Conservation (phyloP, 257 asterid genomes). For the Solanum chilense region DNA sequence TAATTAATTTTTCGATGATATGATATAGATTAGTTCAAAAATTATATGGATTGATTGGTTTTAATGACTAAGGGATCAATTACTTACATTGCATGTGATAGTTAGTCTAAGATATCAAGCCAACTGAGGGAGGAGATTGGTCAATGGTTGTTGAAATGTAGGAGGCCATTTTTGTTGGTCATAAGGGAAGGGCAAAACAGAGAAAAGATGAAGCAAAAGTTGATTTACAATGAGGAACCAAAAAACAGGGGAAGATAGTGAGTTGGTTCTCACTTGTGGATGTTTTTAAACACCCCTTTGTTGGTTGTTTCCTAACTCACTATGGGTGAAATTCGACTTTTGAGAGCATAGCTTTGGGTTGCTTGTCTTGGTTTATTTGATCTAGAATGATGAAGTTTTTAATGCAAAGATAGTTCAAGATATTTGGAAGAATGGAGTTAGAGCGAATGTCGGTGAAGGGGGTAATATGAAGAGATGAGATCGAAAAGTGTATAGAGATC, state of each 20-base stretch:
- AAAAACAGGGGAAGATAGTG: constrained; percentile 7
- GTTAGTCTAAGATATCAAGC: background rate
- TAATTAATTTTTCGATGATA: background rate
- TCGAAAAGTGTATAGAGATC: background rate
- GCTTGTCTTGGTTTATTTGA: background rate
- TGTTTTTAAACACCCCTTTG: background rate
- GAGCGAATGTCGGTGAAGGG: background rate
- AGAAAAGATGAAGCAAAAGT: background rate
- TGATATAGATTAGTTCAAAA: background rate
- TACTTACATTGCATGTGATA: background rate
- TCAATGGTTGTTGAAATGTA: background rate
- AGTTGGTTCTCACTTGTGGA: constrained; percentile 13
- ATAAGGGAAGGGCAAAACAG: background rate
- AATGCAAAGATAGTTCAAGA: background rate
- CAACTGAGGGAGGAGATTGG: background rate
- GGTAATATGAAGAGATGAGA: background rate
- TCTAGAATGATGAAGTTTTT: background rate
- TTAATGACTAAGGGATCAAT: background rate
- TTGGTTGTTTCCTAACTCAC: background rate
- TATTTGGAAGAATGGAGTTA: background rate
- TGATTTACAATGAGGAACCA: constrained; percentile 2
- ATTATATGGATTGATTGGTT: background rate
- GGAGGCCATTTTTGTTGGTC: background rate
- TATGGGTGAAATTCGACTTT: constrained; percentile 25
- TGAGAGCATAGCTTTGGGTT: background rate